Base-by-base conservation (phyloP, 2,329 filamentous ascomycete genomes). In the Penicillium sp. region DNA sequence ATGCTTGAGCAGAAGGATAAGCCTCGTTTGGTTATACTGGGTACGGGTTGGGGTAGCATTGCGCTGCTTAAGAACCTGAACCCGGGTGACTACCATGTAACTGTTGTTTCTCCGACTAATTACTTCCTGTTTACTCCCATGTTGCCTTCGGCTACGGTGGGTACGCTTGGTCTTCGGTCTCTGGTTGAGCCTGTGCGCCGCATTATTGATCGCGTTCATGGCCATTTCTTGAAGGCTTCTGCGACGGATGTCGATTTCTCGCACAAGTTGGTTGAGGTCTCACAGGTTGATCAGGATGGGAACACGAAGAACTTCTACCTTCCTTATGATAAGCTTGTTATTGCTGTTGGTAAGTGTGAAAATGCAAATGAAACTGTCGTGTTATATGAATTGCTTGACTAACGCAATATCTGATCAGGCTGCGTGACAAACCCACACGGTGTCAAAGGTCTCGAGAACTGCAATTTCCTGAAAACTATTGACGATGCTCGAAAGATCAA, bases 61-160 rank as follows among this genome's bases (percentile, higher is more conserved):
- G 92, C 94, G 4, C 81, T 99, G 61, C 80, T 99, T 68, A 99
- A 99, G 80, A 89, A 92, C 64, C 79, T 99, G 64, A 90, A 94
- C 64, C 89, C 93, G 0, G 92, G 93, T 13, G 92, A 97, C 70
- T 99, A 97, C 74, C 93, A 99, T 76, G 89, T 99, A 68, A 98
- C 94, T 4, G 90, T 99, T 42, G 89, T 99, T 46, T 96, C 93
- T 13, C 94, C 95, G 0, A 90, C 90, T 38, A 98, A 98, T 72
- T 97, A 98, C 80, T 99, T 99, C 79, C 81, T 99, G 35, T 99
- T 99, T 77, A 99, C 95, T 1, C 95, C 95, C 0, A 98, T 99
- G 93, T 83, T 99, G 46, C 95, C 95, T 1, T 97, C 93, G 37
- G 96, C 95, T 7, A 99, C 96, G 0, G 95, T 99, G 6, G 96